Evolutionary conservation across 1,139 yeast species (phyloP), one percentile per base, ranked within the genome.

Genomic region (Candida neerlandica): DNA sequence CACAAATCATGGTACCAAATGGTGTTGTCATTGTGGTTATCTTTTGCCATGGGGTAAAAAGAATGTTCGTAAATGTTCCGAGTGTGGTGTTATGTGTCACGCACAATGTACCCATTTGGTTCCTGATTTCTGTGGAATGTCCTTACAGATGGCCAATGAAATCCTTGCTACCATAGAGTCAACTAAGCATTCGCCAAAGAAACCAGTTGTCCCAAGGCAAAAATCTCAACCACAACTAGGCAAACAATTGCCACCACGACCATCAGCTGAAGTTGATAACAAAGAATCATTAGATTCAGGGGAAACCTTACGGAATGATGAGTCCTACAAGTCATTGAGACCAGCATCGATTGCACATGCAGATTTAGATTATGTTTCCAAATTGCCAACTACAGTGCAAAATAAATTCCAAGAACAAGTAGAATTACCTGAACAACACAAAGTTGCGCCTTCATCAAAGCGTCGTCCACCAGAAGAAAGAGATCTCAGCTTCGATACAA

Each of bases 1-100:
- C 29, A 81, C 96, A 18, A 94, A 94, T 64, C 87, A 92, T 71
- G 96, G 97, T 60, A 96, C 99, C 5, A 92, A 92, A 64, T 94
- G 99, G 99, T 94, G 99, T 70, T 94, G 98, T 62, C 99, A 94
- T 65, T 94, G 99, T 78, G 99, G 99, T 53, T 91, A 90, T 65
- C 84, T 94, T 48, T 77, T 94, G 56, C 98, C 99, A 5, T 86
- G 97, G 86, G 97, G 98, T 49, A 84, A 86, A 62, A 91, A 90
- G 69, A 91, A 89, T 63, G 96, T 91, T n/a, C 81, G 97, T 47
- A 94, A 91, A 66, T 94, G 99, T 77, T 75, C 86, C 7, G 99
- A 94, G 62, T 94, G 99, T 81, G 96, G 96, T 39, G 83, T 91
- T 27, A 89, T 92, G 85, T 92, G 97, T 62, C 99, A 94, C 65